These are phyloP conservation scores for Citrus australasica DNA, from an alignment of 345 rosid genomes.

Conservation along the genomic window DNA sequence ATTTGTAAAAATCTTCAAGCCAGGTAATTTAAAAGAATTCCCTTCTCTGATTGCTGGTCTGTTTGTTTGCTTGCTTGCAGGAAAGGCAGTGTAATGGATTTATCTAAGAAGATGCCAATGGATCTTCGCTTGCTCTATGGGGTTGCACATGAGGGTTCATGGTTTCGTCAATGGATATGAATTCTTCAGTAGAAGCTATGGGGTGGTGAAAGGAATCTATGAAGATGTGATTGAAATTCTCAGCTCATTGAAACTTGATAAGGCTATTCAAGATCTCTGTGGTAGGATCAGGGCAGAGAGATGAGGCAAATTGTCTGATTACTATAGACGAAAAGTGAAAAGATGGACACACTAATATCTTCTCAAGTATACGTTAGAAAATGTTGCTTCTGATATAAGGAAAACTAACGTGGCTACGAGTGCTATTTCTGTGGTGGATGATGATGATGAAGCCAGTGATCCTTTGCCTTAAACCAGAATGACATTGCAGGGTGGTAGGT, in stretches of 20 bases:
- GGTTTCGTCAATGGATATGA: conserved; percentile 85
- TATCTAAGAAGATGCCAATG: conserved; percentile 59
- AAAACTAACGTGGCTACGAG: no score
- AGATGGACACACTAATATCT: conserved; percentile 65
- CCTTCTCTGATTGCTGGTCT: no score
- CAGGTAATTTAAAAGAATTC: no score
- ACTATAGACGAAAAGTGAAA: conserved; percentile 60
- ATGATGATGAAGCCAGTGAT: no score
- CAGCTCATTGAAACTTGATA: conserved; percentile 50
- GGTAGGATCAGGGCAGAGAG: conserved; percentile 21
- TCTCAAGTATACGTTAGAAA: conserved; percentile 51
- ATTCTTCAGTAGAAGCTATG: conserved; percentile 68
- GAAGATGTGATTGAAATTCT: conserved; percentile 61
- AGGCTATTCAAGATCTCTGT: conserved; percentile 40
- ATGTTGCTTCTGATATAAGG: no score
- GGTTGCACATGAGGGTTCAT: conserved; percentile 74
- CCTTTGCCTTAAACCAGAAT: no score
- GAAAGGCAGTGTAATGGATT: conserved; percentile 66
- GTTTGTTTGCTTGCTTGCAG: conserved; percentile 19
- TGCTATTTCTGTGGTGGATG: no score
- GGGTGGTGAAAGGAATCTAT: conserved; percentile 55
- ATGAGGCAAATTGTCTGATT: conserved; percentile 39
- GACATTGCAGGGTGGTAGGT: no score
- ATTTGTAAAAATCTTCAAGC: no score
- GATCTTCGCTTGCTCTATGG: conserved; percentile 75